phyloP scores from a whole-genome alignment of 345 rosid species.

The Orychophragmus violaceus region DNA sequence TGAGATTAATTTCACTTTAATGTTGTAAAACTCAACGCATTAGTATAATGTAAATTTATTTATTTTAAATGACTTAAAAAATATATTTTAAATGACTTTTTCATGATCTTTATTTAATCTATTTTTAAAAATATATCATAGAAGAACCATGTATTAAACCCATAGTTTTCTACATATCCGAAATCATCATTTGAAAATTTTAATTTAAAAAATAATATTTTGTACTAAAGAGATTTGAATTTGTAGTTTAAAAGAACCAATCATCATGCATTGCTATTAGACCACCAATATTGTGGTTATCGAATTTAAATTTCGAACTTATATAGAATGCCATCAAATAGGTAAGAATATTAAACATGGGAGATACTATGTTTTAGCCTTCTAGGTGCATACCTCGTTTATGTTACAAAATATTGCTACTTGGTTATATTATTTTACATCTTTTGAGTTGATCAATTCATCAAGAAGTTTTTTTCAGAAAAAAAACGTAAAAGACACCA shows the following conservation, averaged over 20 bases:
- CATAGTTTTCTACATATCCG: no score
- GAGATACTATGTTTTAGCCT: not conserved
- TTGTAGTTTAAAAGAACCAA: no score
- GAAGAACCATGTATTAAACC: no score
- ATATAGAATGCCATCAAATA: not conserved
- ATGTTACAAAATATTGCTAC: not conserved
- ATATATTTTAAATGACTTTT: no score
- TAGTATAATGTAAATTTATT: not conserved
- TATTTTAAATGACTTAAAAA: not conserved
- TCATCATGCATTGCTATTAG: no score
- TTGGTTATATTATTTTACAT: not conserved
- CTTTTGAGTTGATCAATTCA: conserved; percentile 1
- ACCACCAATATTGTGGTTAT: no score
- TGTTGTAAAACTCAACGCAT: not conserved
- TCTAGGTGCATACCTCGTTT: not conserved
- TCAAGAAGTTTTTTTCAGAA: not conserved
- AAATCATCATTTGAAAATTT: no score
- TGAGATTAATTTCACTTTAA: conserved; percentile 5
- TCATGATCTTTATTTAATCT: no score
- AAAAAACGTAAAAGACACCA: not conserved
- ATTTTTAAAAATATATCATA: no score
- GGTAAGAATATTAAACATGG: not conserved
- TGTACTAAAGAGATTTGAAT: no score
- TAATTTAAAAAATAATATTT: no score
- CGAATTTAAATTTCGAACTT: no score